These are phyloP conservation scores for Periglandula ipomoeae DNA, from an alignment of 2,329 filamentous ascomycete species.

Conservation along the genomic window DNA sequence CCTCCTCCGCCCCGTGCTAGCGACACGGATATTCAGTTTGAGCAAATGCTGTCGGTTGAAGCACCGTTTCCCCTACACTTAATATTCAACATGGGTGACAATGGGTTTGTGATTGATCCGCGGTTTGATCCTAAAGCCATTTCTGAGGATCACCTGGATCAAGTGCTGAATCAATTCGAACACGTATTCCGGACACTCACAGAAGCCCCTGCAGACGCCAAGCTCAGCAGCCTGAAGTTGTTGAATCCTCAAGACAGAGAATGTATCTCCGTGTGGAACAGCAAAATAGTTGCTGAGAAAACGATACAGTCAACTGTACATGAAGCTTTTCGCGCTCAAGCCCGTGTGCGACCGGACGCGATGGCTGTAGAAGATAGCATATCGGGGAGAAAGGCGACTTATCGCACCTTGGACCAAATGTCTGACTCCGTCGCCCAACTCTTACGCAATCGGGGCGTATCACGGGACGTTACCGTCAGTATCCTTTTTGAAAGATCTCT, in stretches of 20 bases:
- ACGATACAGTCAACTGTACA: background rate
- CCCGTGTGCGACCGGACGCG: background rate
- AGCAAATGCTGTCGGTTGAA: background rate
- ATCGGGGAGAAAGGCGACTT: background rate
- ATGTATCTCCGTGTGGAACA: background rate
- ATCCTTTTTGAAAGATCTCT: background rate
- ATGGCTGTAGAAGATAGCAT: background rate
- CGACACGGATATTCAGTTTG: background rate
- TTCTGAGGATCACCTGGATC: background rate
- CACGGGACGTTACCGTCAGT: background rate
- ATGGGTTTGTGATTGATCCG: background rate
- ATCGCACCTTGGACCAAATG: slow-evolving; percentile 1
- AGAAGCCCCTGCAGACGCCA: background rate
- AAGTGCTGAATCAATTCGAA: slow-evolving; percentile 5
- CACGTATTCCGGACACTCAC: background rate
- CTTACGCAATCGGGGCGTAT: background rate
- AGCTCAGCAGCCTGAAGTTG: background rate
- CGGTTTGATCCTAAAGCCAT: slow-evolving; percentile 1
- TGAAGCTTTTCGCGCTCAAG: slow-evolving; percentile 1
- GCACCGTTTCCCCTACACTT: background rate
- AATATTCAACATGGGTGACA: background rate
- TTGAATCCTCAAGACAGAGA: background rate
- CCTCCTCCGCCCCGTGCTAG: background rate
- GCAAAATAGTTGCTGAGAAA: background rate
- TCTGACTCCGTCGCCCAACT: background rate